Percentiles rank a stretch among this genome's conserved stretches.
phyloP scores from a whole-genome alignment of 2,329 filamentous ascomycete genomes.

The Eurotiales sp. region DNA sequence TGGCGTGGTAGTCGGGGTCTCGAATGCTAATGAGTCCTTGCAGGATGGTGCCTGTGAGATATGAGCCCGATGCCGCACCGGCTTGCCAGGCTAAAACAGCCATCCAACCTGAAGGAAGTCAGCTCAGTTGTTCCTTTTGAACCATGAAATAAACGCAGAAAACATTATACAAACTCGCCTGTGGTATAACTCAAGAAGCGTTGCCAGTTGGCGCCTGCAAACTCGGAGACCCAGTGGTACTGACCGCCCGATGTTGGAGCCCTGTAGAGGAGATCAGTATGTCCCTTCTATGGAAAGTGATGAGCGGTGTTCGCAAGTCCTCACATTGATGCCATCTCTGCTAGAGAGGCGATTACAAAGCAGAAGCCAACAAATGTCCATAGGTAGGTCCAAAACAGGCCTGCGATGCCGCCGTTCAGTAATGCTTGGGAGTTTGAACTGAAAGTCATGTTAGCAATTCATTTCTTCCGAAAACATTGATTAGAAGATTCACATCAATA shows the following conservation, averaged over 20 bases:
- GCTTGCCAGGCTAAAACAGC: constrained; percentile 50
- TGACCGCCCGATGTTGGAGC: constrained; percentile 57
- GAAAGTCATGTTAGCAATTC: constrained; percentile 13
- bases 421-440: background rate
- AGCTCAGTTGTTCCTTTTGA: background rate
- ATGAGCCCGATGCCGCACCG: constrained; percentile 46
- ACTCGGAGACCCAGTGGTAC: constrained; percentile 57
- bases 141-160: too few relatives aligned
- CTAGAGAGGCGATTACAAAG: constrained; percentile 56
- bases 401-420: constrained; percentile 19
- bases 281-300: too few relatives aligned
- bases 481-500: constrained; percentile 24
- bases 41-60: constrained; percentile 47
- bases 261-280: constrained; percentile 21
- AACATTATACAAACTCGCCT: constrained; percentile 25
- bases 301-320: too few relatives aligned
- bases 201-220: constrained; percentile 47
- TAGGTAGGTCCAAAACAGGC: constrained; percentile 29
- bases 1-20: constrained; percentile 36
- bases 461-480: constrained; percentile 17
- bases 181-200: constrained; percentile 54
- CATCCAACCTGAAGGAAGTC: constrained; percentile 42
- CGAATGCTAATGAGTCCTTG: constrained; percentile 44
- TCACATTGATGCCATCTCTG: constrained; percentile 53
- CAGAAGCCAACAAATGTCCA: constrained; percentile 63